Percentiles rank a stretch among this genome's conserved stretches.
Evolutionary conservation across 495 filamentous ascomycete species (phyloP).

Genomic region (Penicillium daleae): DNA sequence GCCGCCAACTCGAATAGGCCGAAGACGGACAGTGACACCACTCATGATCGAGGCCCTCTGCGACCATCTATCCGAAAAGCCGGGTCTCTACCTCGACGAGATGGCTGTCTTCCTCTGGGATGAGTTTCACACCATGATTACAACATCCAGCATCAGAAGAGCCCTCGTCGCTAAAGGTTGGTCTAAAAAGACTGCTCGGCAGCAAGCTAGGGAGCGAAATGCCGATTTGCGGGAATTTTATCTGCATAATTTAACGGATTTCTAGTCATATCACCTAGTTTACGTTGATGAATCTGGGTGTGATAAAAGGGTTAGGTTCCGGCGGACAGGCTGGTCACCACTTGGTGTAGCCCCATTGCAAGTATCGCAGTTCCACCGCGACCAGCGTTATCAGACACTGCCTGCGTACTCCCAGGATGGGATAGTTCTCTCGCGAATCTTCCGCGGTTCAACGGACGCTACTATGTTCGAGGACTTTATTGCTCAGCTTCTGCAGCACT

Average conservation of each 20-base stretch:
- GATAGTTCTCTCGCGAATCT: conserved; percentile 38
- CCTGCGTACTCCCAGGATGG: conserved; percentile 41
- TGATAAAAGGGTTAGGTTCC: conserved; percentile 28
- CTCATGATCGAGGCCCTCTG: conserved; percentile 17
- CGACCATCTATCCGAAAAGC: conserved; percentile 25
- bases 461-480: conserved; percentile 46
- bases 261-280: conserved; percentile 22
- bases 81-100: conserved; percentile 27
- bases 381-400: conserved; percentile 41
- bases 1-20: conserved; percentile 15
- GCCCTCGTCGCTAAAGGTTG: conserved; percentile 12
- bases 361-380: conserved; percentile 35
- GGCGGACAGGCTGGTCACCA: conserved; percentile 24
- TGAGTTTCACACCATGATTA: conserved; percentile 13
- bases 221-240: conserved; percentile 42
- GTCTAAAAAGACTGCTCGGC: conserved; percentile 22
- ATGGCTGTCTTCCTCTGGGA: conserved; percentile 27
- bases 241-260: conserved; percentile 35
- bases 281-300: not conserved
- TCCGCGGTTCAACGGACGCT: conserved; percentile 40
- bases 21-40: not conserved
- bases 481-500: conserved; percentile 41
- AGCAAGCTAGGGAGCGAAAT: conserved; percentile 25
- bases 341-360: conserved; percentile 34
- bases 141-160: not conserved